phyloP scores from a whole-genome alignment of 2,329 filamentous ascomycete species.

The Colletotrichum abscissum region DNA sequence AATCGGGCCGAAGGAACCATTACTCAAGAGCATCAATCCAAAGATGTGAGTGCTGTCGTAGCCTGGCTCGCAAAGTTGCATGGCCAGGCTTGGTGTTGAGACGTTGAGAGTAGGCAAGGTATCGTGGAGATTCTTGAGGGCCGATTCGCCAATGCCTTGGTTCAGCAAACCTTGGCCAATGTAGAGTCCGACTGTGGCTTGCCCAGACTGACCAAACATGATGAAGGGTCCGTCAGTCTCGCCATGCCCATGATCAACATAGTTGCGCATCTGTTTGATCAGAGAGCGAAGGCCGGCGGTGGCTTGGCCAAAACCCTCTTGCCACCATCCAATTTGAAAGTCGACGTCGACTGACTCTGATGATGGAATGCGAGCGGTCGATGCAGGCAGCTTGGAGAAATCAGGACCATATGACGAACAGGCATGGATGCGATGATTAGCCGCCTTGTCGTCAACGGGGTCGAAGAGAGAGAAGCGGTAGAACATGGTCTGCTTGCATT shows the following conservation, averaged over 20 bases:
- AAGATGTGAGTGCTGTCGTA: conserved; percentile 47
- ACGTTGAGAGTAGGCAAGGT: conserved; percentile 39
- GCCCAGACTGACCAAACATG: conserved; percentile 44
- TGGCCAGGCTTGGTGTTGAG: conserved; percentile 44
- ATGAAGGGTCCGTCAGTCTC: conserved; percentile 39
- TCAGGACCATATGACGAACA: conserved; percentile 40
- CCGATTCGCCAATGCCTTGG: conserved; percentile 41
- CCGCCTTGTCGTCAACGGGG: conserved; percentile 43
- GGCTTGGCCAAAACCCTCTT: conserved; percentile 37
- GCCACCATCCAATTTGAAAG: conserved; percentile 44
- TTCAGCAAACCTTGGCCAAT: conserved; percentile 46
- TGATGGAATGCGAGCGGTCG: conserved; percentile 12
- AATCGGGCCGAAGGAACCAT: conserved; percentile 44
- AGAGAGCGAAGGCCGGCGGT: conserved; percentile 39
- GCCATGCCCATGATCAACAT: conserved; percentile 41
- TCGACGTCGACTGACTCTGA: conserved; percentile 36
- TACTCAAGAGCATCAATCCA: conserved; percentile 46
- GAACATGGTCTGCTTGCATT: conserved; percentile 45
- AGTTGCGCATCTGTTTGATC: conserved; percentile 43
- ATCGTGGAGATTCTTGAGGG: conserved; percentile 43
- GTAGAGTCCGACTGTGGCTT: conserved; percentile 47
- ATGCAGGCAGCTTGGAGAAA: conserved; percentile 27
- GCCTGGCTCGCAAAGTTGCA: conserved; percentile 48
- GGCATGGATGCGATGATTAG: conserved; percentile 44
- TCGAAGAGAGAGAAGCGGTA: conserved; percentile 49